phyloP scores from a whole-genome alignment of 2,329 filamentous ascomycete genomes.

The Chaetomium sp. region DNA sequence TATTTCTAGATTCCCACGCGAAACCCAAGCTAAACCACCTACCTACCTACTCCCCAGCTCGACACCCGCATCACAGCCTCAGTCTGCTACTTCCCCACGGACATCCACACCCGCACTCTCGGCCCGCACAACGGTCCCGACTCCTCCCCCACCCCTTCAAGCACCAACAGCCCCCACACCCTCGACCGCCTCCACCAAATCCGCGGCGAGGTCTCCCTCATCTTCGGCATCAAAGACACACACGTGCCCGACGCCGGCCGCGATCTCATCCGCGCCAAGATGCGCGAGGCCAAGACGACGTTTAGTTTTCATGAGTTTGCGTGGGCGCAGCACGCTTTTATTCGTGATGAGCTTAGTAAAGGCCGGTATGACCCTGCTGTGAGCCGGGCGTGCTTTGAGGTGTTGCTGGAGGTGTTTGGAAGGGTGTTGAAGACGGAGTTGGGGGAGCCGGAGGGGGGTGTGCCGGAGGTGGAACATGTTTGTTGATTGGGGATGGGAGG shows the following conservation, averaged over 20 bases:
- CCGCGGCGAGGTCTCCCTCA: conserved; percentile 75
- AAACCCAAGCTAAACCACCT: conserved; percentile 2
- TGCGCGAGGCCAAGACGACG: conserved; percentile 66
- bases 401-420: conserved; percentile 79
- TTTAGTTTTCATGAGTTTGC: conserved; percentile 85
- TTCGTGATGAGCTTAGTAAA: conserved; percentile 86
- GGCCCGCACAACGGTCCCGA: conserved; percentile 52
- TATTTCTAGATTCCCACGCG: neutral
- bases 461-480: conserved; percentile 62
- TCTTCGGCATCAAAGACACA: conserved; percentile 86
- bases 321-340: conserved; percentile 94
- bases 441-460: conserved; percentile 57
- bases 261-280: conserved; percentile 74
- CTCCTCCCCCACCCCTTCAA: conserved; percentile 32
- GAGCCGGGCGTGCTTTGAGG: conserved; percentile 82
- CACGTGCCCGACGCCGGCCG: conserved; percentile 79
- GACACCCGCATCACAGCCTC: conserved; percentile 70
- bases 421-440: conserved; percentile 72
- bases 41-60: conserved; percentile 37
- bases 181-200: conserved; percentile 55
- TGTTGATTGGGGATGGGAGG: conserved; percentile 42
- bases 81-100: conserved; percentile 88
- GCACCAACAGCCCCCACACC: conserved; percentile 42
- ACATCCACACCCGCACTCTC: conserved; percentile 74
- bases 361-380: conserved; percentile 89